These are phyloP conservation scores for Paramecium primaurelia DNA, from an alignment of 73 alveolate genomes.

Conservation along the genomic window DNA sequence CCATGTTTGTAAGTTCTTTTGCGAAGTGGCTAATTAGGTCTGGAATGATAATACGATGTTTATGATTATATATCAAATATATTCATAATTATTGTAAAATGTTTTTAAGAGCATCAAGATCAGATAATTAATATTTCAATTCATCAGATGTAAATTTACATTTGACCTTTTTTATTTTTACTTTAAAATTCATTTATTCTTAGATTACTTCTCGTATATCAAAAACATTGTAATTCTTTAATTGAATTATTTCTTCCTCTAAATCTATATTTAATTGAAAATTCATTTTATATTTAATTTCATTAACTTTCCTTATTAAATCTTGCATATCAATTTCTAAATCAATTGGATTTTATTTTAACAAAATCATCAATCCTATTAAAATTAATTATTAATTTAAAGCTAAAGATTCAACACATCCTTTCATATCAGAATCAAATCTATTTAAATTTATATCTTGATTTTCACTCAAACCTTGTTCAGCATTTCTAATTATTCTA, in stretches of 20 bases:
- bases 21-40: neutral
- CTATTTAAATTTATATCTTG: neutral
- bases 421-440: neutral
- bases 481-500: neutral
- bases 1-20: neutral
- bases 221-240: neutral
- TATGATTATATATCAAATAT: neutral
- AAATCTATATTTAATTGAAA: neutral
- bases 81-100: neutral
- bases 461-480: neutral
- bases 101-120: neutral
- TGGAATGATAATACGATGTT: neutral
- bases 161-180: neutral
- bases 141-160: neutral
- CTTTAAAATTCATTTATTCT: neutral
- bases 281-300: neutral
- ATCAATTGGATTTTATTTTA: neutral
- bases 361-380: neutral
- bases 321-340: neutral
- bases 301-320: slow-evolving; percentile 35
- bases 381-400: neutral
- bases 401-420: neutral
- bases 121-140: neutral
- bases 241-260: neutral
- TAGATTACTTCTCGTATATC: neutral